Percentiles rank a stretch among this genome's conserved stretches.
Conservation (phyloP, 2,329 filamentous ascomycete species). For the Cytospora chrysosperma region DNA sequence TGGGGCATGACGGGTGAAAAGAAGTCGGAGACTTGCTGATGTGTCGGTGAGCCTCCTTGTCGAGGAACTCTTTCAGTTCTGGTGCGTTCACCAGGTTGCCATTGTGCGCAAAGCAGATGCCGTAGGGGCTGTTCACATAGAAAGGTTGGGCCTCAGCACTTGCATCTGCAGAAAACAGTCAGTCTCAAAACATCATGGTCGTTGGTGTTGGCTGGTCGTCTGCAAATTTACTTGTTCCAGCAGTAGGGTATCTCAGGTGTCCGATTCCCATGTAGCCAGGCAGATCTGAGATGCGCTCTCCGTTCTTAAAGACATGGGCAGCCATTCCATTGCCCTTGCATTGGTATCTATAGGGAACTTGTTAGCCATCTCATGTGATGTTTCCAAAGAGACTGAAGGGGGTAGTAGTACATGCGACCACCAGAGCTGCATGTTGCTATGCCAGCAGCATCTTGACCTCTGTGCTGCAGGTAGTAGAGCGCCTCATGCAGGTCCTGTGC, state of each 20-base stretch:
- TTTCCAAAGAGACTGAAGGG: background rate
- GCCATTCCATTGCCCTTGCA: slow-evolving; percentile 85
- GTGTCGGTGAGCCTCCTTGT: slow-evolving; percentile 76
- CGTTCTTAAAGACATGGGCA: slow-evolving; percentile 78
- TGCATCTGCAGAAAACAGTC: slow-evolving; percentile 6
- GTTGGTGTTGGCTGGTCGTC: slow-evolving; percentile 28
- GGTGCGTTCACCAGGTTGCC: slow-evolving; percentile 81
- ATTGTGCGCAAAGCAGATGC: slow-evolving; percentile 79
- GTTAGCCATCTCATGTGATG: background rate
- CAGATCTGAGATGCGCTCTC: slow-evolving; percentile 68
- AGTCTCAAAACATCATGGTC: slow-evolving; percentile 5
- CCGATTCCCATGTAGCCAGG: slow-evolving; percentile 85
- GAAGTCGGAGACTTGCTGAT: slow-evolving; percentile 50
- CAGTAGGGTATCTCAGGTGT: slow-evolving; percentile 87
- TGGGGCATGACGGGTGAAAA: background rate
- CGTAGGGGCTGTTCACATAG: slow-evolving; percentile 85
- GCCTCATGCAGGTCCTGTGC: slow-evolving; percentile 63
- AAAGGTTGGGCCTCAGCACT: slow-evolving; percentile 91
- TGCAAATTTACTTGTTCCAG: slow-evolving; percentile 52
- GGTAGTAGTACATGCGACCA: slow-evolving; percentile 65
- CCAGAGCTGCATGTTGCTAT: slow-evolving; percentile 71
- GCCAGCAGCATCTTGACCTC: slow-evolving; percentile 85
- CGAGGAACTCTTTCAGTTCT: slow-evolving; percentile 68
- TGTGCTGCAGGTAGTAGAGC: slow-evolving; percentile 68
- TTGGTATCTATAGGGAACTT: slow-evolving; percentile 46